Percentiles rank a stretch among this genome's conserved stretches.
phyloP scores from a whole-genome alignment of 1,284 basidiomycete genomes.

The Apiotrichum gamsii region DNA sequence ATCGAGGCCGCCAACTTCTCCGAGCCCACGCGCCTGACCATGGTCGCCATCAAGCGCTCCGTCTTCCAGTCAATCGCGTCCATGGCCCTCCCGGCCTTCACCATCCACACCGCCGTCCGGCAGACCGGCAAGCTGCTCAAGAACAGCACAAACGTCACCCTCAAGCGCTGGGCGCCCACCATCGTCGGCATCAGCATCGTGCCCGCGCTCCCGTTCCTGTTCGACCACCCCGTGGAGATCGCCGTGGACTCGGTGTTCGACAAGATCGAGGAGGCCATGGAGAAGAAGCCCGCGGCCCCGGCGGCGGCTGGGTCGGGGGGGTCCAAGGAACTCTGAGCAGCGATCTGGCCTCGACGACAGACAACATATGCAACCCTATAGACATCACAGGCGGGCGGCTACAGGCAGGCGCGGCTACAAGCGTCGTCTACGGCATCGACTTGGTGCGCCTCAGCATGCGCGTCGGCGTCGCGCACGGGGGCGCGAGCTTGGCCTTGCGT shows the following conservation, averaged over 20 bases:
- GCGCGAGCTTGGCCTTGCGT: too few species aligned
- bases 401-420: too few species aligned
- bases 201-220: conserved; percentile 72
- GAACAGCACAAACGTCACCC: conserved; percentile 57
- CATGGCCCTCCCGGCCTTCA: conserved; percentile 60
- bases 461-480: too few species aligned
- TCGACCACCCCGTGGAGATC: conserved; percentile 64
- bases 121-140: conserved; percentile 70
- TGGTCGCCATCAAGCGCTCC: conserved; percentile 68
- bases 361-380: background rate
- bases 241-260: conserved; percentile 51
- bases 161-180: conserved; percentile 76
- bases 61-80: conserved; percentile 84
- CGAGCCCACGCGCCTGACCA: conserved; percentile 63
- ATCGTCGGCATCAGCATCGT: conserved; percentile 56
- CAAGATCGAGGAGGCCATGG: conserved; percentile 46
- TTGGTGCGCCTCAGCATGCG: too few species aligned
- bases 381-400: too few species aligned
- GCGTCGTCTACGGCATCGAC: too few species aligned
- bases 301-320: background rate
- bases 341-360: too few species aligned
- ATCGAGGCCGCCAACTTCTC: conserved; percentile 70
- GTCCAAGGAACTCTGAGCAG: conserved; percentile 2
- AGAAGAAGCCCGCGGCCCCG: conserved; percentile 15
- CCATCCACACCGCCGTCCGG: conserved; percentile 75